Base-by-base conservation (phyloP, 1,284 basidiomycete species). In the Trichosporon ovoides region DNA sequence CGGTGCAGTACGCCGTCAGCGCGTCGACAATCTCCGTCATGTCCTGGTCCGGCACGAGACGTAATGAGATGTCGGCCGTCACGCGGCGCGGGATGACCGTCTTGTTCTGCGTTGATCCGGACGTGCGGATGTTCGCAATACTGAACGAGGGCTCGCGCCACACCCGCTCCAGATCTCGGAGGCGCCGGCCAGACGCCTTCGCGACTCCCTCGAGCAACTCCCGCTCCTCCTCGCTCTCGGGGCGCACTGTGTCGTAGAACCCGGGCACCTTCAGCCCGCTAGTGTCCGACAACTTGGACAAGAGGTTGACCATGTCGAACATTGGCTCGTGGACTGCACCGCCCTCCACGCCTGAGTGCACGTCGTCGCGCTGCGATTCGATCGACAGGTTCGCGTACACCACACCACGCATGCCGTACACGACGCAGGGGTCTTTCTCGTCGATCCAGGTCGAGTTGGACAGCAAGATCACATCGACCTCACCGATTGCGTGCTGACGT, bases 381-480 rank as follows among this genome's bases (percentile, higher is more conserved):
- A 93, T 85, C 83, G 87, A 62, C 14, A 76, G 60, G 38, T 70
- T 72, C 57, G 72, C 71, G 58, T 74, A 75, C 14, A 97, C 85
- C 2, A 98, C 95, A 0, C 95, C 95, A 52, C 95, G 84, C 64
- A 98, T 80, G 3, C 95, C 95, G 70, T 96, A 95, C 0, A 94
- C 97, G 58, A 98, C 87, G 70, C 94, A 98, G 0, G 95, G 94
- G n/a, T 86, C 85, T 61, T 89, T 86, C 68, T 97, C 92, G 33
- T 88, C 88, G 64, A 98, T 89, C 94, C 95, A 98, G 16, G 92
- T 95, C 34, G 94, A 97, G 73, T 98, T 98, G 68, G 78, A 79
- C 5, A 95, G 85, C 18, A 95, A 79, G 55, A 96, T 90, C 2
- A 87, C 87, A 75, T 95, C 90, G 53, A 96, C 84, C 31, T 84